Evolutionary conservation across 23 red algal genomes (phyloP).

Genomic region (Gracilaria gracilis): DNA sequence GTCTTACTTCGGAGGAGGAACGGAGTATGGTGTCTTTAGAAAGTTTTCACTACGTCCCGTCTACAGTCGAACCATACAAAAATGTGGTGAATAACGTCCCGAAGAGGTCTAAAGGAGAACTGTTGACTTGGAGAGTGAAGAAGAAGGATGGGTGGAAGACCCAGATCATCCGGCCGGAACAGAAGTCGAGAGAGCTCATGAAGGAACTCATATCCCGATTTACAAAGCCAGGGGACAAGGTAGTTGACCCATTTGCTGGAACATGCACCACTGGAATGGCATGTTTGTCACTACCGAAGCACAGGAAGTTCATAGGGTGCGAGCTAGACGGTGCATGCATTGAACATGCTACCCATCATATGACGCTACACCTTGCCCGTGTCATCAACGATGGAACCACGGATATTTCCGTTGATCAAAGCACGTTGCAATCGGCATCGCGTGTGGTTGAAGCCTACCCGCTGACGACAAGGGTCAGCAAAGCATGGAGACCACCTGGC

Average conservation of each 20-base stretch:
- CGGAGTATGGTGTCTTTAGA: constrained; percentile 6
- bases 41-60: constrained; percentile 25
- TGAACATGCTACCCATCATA: background rate
- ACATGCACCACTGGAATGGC: constrained; percentile 28
- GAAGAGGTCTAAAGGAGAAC: background rate
- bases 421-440: background rate
- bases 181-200: constrained; percentile 28
- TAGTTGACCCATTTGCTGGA: constrained; percentile 43
- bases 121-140: background rate
- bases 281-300: constrained; percentile 9
- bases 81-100: constrained; percentile 25
- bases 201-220: constrained; percentile 45
- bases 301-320: constrained; percentile 41
- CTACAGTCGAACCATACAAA: constrained; percentile 6
- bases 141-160: background rate
- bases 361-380: background rate
- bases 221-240: constrained; percentile 12
- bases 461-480: background rate
- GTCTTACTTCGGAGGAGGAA: constrained; percentile 3
- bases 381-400: background rate
- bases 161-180: constrained; percentile 22
- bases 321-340: constrained; percentile 36
- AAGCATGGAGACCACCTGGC: background rate
- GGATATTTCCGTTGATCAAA: constrained; percentile 18
- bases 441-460: background rate